Conservation (phyloP, 202 grass and related monocot species). For the Hordeum pubiflorum region DNA sequence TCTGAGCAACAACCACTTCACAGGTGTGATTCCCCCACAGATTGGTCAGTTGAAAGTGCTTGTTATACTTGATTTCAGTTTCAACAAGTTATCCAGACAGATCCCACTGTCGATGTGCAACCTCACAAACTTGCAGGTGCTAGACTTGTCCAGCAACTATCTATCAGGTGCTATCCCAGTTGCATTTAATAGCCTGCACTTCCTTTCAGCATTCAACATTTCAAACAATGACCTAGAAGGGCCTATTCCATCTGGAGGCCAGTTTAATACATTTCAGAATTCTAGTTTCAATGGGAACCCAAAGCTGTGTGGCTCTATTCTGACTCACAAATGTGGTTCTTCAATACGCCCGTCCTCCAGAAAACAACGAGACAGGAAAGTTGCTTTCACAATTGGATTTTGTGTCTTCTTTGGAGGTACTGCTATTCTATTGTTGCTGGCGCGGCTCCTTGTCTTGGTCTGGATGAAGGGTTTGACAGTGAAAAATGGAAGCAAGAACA, state of each 20-base stretch:
- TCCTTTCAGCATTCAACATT: too few relatives aligned
- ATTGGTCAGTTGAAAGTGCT: slow-evolving; percentile 22
- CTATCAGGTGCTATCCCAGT: background rate
- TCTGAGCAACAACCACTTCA: slow-evolving; percentile 29
- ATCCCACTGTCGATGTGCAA: slow-evolving; percentile 23
- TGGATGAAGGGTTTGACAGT: background rate
- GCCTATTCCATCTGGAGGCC: too few relatives aligned
- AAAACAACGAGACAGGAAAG: background rate
- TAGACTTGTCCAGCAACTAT: slow-evolving; percentile 42
- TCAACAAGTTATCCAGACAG: slow-evolving; percentile 23
- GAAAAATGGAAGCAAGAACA: background rate
- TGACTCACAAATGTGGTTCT: background rate
- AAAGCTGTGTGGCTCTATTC: background rate
- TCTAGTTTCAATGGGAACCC: too few relatives aligned
- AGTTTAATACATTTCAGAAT: too few relatives aligned
- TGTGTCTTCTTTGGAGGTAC: background rate
- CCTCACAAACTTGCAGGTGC: slow-evolving; percentile 18
- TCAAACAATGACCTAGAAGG: too few relatives aligned
- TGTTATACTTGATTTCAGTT: background rate
- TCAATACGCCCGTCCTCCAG: background rate
- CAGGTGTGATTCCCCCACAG: slow-evolving; percentile 14
- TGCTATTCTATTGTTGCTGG: background rate
- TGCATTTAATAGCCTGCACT: too few relatives aligned
- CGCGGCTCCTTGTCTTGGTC: background rate
- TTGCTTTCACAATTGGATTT: background rate